Evolutionary conservation across 768 basidiomycete genomes (phyloP).

Genomic region (Lactarius psammicola): DNA sequence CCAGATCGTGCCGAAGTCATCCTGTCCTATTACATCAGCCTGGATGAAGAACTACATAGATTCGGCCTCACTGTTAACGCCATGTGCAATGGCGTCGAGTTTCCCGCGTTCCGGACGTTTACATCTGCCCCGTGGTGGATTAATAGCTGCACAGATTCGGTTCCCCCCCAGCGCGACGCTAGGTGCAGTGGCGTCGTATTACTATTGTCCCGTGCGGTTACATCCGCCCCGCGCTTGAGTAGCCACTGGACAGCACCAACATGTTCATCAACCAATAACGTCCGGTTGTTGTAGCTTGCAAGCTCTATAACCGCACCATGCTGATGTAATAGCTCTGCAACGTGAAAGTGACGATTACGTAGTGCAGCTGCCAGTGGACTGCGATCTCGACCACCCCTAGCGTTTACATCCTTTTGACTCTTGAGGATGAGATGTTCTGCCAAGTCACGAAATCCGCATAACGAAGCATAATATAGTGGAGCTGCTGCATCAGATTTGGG

Average conservation of each 20-base stretch:
- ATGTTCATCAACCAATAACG: not conserved
- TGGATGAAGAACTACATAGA: no score
- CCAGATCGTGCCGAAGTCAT: no score
- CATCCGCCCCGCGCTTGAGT: not conserved
- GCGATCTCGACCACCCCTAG: not conserved
- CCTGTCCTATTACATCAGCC: no score
- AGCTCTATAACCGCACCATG: not conserved
- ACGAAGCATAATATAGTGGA: not conserved
- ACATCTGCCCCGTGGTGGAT: not conserved
- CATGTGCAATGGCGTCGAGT: not conserved
- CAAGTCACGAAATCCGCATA: not conserved
- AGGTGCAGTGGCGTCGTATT: not conserved
- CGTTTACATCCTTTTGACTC: not conserved
- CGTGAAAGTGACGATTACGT: not conserved
- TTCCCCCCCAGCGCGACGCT: rapidly evolving
- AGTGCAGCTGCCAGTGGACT: not conserved
- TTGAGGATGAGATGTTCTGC: not conserved
- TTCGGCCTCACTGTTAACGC: not conserved
- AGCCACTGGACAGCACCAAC: not conserved
- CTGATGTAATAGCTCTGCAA: not conserved
- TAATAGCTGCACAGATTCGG: not conserved
- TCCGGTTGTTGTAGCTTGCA: not conserved
- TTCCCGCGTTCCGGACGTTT: not conserved
- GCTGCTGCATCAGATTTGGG: not conserved
- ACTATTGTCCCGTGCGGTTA: not conserved